Percentiles rank a stretch among this genome's conserved stretches.
Conservation (phyloP, 306 rosid genomes). For the Quercus ilex region DNA sequence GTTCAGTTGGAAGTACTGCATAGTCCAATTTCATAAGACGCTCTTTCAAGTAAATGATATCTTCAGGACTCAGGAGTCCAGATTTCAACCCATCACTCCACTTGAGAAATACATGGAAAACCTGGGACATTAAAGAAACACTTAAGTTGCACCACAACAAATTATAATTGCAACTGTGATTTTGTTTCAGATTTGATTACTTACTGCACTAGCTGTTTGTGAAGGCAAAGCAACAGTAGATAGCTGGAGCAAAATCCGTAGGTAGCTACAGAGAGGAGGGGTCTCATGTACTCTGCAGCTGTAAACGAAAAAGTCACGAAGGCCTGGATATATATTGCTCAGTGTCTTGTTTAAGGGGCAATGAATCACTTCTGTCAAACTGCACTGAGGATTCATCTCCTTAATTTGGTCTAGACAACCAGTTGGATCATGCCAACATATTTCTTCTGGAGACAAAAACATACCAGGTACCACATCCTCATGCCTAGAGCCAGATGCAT, state of each 20-base stretch:
- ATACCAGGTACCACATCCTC: conserved; percentile 62
- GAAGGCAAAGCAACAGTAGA: conserved; percentile 69
- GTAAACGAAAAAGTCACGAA: conserved; percentile 71
- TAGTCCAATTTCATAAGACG: conserved; percentile 54
- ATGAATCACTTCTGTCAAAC: conserved; percentile 23
- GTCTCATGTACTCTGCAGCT: conserved; percentile 60
- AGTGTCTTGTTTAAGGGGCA: conserved; percentile 52
- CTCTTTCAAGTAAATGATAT: conserved; percentile 57
- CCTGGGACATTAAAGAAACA: conserved; percentile 40
- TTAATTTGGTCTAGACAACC: conserved; percentile 52
- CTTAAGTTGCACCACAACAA: conserved; percentile 17
- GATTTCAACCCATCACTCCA: conserved; percentile 78
- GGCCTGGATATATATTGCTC: conserved; percentile 62
- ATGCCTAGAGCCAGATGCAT: conserved; percentile 40
- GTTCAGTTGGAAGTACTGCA: conserved; percentile 79
- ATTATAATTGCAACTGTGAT: conserved; percentile 13
- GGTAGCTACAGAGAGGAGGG: conserved; percentile 73
- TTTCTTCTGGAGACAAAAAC: conserved; percentile 59
- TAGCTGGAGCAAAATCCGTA: conserved; percentile 74
- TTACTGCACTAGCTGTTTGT: conserved; percentile 67
- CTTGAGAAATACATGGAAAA: conserved; percentile 67
- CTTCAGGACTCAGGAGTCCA: conserved; percentile 55
- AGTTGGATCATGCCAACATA: conserved; percentile 75
- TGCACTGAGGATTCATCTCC: conserved; percentile 34
- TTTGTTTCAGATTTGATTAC: conserved; percentile 21